A percentile compares a stretch with the other conserved stretches of the same genome.
Conservation (phyloP, 2,329 filamentous ascomycete species). For the Mollisia scopiformis region DNA sequence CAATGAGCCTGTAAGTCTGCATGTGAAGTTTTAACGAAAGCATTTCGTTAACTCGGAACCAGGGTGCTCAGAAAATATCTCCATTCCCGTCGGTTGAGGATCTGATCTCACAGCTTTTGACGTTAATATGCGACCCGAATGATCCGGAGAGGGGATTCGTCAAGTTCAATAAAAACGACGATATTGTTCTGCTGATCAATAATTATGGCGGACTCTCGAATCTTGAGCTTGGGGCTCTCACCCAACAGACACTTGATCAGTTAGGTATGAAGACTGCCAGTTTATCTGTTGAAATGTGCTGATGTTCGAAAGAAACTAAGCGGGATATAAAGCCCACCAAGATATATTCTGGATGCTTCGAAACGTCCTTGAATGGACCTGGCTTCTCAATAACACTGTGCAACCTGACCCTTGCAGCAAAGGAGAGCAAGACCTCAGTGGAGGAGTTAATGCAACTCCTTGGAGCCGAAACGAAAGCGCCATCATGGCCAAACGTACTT, state of each 20-base stretch:
- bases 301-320: conserved; percentile 38
- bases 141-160: conserved; percentile 53
- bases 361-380: conserved; percentile 57
- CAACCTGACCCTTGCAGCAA: conserved; percentile 46
- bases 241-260: conserved; percentile 43
- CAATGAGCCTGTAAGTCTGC: conserved; percentile 59
- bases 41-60: conserved; percentile 2
- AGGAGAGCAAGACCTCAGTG: conserved; percentile 24
- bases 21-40: too few relatives aligned
- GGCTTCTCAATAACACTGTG: conserved; percentile 59
- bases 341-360: conserved; percentile 51
- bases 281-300: background rate
- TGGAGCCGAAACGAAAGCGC: conserved; percentile 51
- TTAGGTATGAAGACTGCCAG: conserved; percentile 31
- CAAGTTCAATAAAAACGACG: conserved; percentile 46
- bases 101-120: conserved; percentile 49
- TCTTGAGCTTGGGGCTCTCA: conserved; percentile 57
- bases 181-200: conserved; percentile 56
- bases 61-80: conserved; percentile 45
- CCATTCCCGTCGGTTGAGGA: conserved; percentile 54
- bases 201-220: conserved; percentile 63
- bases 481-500: conserved; percentile 32
- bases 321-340: conserved; percentile 52
- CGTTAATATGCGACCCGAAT: conserved; percentile 46
- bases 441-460: conserved; percentile 50